These are phyloP conservation scores for Glycine tomentella DNA, from an alignment of 306 rosid species.

Conservation along the genomic window DNA sequence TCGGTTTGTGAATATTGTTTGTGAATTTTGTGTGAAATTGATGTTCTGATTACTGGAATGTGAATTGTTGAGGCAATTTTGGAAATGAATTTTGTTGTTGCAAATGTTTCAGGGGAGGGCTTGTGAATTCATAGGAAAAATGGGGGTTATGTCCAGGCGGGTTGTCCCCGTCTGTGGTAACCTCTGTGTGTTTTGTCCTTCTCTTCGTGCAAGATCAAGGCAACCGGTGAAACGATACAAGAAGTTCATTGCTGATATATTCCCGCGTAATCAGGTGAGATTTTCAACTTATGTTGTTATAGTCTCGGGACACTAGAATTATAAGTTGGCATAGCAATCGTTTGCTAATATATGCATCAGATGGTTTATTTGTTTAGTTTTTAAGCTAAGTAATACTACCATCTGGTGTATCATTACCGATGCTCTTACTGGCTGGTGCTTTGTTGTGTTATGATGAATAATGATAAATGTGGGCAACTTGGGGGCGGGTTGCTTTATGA, in stretches of 20 bases:
- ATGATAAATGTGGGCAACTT: slow-evolving; percentile 13
- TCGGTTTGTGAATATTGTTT: slow-evolving; percentile 28
- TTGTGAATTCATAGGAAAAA: slow-evolving; percentile 53
- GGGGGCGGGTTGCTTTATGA: neutral
- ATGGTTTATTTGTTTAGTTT: slow-evolving; percentile 38
- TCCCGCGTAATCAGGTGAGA: slow-evolving; percentile 85
- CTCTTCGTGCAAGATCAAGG: slow-evolving; percentile 93
- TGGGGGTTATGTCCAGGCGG: slow-evolving; percentile 99
- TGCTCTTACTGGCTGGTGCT: slow-evolving; percentile 4
- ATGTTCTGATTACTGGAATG: slow-evolving; percentile 29
- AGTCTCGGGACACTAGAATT: slow-evolving; percentile 2
- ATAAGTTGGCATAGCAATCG: slow-evolving; percentile 2
- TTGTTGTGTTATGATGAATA: slow-evolving; percentile 6
- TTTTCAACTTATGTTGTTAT: slow-evolving; percentile 31
- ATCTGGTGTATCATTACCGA: slow-evolving; percentile 30
- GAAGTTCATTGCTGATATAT: slow-evolving; percentile 78
- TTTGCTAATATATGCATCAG: slow-evolving; percentile 16
- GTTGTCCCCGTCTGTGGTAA: slow-evolving; percentile 95
- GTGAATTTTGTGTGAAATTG: slow-evolving; percentile 31
- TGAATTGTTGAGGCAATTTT: slow-evolving; percentile 26
- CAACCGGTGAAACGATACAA: slow-evolving; percentile 98
- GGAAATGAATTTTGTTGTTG: slow-evolving; percentile 34
- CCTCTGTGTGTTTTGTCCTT: slow-evolving; percentile 98
- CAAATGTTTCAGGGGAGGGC: slow-evolving; percentile 47
- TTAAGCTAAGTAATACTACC: slow-evolving; percentile 19